A percentile compares a stretch with the other conserved stretches of the same genome.
These are phyloP conservation scores for Klebsormidium nitens DNA, from an alignment of 139 green algal species.

Conservation along the genomic window DNA sequence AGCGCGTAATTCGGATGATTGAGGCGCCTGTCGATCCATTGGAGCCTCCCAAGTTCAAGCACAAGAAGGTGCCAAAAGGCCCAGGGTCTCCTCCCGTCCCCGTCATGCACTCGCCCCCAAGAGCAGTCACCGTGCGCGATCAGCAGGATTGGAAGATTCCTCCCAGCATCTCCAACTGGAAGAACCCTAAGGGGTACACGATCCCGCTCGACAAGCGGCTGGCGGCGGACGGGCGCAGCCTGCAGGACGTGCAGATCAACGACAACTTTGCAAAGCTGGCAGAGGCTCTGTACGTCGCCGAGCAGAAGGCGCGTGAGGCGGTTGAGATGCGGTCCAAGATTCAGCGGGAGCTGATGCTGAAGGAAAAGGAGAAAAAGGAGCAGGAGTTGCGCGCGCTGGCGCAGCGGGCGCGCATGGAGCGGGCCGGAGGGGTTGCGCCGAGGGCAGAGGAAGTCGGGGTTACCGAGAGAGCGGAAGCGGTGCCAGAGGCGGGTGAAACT, in stretches of 20 bases:
- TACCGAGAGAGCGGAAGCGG: not conserved
- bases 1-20: constrained; percentile 96
- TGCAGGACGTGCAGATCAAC: constrained; percentile 93
- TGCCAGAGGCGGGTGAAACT: constrained; percentile 29
- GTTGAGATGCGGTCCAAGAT: constrained; percentile 81
- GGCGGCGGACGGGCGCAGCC: constrained; percentile 88
- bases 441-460: not conserved
- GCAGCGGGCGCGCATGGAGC: constrained; percentile 81
- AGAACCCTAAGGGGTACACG: constrained; percentile 86
- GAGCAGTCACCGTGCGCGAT: constrained; percentile 76
- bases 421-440: constrained; percentile 34
- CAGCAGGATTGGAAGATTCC: constrained; percentile 98
- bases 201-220: constrained; percentile 99
- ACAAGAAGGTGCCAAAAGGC: constrained; percentile 69
- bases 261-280: constrained; percentile 85
- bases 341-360: constrained; percentile 73
- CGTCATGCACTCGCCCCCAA: constrained; percentile 92
- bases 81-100: constrained; percentile 88
- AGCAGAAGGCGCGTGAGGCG: constrained; percentile 84
- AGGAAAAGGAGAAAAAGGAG: constrained; percentile 90
- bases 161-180: constrained; percentile 94
- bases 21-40: constrained; percentile 93
- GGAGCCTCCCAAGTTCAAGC: constrained; percentile 93
- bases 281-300: constrained; percentile 91
- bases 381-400: constrained; percentile 86